These are phyloP conservation scores for Ophiostoma piceae DNA, from an alignment of 2,329 filamentous ascomycete species.

Conservation along the genomic window DNA sequence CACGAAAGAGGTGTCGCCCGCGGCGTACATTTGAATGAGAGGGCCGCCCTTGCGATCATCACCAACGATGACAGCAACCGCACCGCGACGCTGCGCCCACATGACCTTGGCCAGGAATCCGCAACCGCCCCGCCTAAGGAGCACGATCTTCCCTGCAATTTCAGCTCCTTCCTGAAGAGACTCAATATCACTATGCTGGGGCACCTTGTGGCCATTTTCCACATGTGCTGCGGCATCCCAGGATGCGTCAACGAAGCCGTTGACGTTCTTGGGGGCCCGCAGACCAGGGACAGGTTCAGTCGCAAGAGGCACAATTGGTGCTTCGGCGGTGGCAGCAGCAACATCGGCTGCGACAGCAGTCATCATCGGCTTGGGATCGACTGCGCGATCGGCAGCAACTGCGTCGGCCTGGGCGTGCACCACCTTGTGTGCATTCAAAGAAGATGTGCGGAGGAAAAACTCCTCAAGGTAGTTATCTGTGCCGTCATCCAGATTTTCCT, in stretches of 20 bases:
- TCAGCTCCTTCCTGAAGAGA: slow-evolving; percentile 87
- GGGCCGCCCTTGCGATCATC: slow-evolving; percentile 86
- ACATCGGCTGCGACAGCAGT: neutral
- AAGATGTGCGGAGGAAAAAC: slow-evolving; percentile 28
- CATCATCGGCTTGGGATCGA: neutral
- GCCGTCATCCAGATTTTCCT: slow-evolving; percentile 58
- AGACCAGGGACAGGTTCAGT: neutral
- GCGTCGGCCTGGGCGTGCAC: slow-evolving; percentile 5
- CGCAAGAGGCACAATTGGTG: neutral
- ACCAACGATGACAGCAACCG: slow-evolving; percentile 84
- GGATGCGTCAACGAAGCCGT: neutral
- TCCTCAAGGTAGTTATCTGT: slow-evolving; percentile 81
- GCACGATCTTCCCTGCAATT: slow-evolving; percentile 85
- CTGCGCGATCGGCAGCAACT: neutral
- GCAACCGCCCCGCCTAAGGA: slow-evolving; percentile 88
- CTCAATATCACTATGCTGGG: slow-evolving; percentile 78
- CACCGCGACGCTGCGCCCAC: slow-evolving; percentile 90
- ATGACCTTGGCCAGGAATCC: slow-evolving; percentile 96
- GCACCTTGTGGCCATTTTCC: slow-evolving; percentile 1
- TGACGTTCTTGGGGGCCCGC: neutral
- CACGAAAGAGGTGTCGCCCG: slow-evolving; percentile 89
- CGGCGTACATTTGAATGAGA: slow-evolving; percentile 96
- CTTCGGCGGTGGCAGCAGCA: neutral
- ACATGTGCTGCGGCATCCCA: neutral
- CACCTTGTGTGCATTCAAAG: slow-evolving; percentile 13